Evolutionary conservation across 2,329 filamentous ascomycete genomes (phyloP), one percentile per base, ranked within the genome.

Genomic region (Hypoxylon sp.): DNA sequence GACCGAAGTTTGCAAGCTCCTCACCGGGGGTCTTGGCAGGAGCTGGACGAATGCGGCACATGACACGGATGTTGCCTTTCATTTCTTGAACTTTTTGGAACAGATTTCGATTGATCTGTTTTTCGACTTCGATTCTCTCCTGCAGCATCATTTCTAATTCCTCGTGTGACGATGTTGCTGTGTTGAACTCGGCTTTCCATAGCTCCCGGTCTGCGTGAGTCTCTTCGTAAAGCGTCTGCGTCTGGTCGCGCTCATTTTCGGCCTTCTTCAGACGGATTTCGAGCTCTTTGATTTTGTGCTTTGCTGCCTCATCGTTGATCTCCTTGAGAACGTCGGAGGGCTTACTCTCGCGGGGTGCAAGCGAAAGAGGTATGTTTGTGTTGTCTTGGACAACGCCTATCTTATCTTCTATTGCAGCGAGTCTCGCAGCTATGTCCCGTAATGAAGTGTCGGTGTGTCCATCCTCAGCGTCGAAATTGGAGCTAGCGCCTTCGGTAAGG

Each of bases 71-170:
- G 74, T 97, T 98, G 69, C 95, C 95, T 77, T 97, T 97, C 62
- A 97, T 85, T 73, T 97, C 93, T 75, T 97, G 92, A 48, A 98
- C 93, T 75, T 95, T 93, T 77, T 97, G 97, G 81, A 97, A 96
- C 0, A 98, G 84, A 66, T 93, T 92, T 7, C 94, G 87, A 10
- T 15, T 43, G 19, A 93, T 87, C 46, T 97, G 82, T 0, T 91
- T 93, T 78, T 97, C 93, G 74, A 97, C 93, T 71, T 90, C 91
- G 65, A 94, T 89, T 37, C 97, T 82, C 74, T 94, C 17, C 19
- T 19, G 47, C 2, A 59, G 47, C 1, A n/a, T 0, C 24, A 11
- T 19, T n/a, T 63, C 65, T 13, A 62, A 24, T 7, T 15, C 13
- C 3, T 59, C 30, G 17, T 34, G 51, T 4, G 24, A 22, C 20